Evolutionary conservation across 768 basidiomycete species (phyloP).

Genomic region (Leccinum ochraceum): DNA sequence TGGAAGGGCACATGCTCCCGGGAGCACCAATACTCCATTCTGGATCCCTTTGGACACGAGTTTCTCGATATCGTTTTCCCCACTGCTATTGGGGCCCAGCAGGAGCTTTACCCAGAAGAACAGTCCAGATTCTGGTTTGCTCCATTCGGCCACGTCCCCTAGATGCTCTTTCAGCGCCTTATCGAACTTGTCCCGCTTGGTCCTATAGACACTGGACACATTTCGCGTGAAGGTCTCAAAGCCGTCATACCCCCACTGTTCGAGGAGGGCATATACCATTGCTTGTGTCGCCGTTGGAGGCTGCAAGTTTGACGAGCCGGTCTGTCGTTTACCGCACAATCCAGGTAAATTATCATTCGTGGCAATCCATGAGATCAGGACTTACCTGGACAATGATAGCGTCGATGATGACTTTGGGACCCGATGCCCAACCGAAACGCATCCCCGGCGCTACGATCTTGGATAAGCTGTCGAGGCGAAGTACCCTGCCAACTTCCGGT

Average conservation of each 20-base stretch:
- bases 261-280: constrained; percentile 51
- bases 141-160: constrained; percentile 68
- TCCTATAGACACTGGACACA: constrained; percentile 64
- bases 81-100: constrained; percentile 32
- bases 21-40: constrained; percentile 78
- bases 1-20: constrained; percentile 75
- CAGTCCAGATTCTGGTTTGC: constrained; percentile 41
- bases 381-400: too few species aligned
- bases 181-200: constrained; percentile 73
- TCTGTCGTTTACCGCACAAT: too few species aligned
- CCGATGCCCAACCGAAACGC: too few species aligned
- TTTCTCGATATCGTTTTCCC: constrained; percentile 59
- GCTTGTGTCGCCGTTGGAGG: too few species aligned
- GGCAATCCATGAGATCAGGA: too few species aligned
- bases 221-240: constrained; percentile 61
- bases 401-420: too few species aligned
- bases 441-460: too few species aligned
- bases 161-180: constrained; percentile 67
- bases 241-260: constrained; percentile 73
- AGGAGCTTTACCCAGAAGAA: constrained; percentile 55
- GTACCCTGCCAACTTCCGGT: too few species aligned
- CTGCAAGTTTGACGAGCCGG: too few species aligned
- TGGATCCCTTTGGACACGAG: constrained; percentile 67
- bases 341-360: too few species aligned
- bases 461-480: too few species aligned